These are phyloP conservation scores for Dorcoceras hygrometricum DNA, from an alignment of 257 asterid species.

Conservation along the genomic window DNA sequence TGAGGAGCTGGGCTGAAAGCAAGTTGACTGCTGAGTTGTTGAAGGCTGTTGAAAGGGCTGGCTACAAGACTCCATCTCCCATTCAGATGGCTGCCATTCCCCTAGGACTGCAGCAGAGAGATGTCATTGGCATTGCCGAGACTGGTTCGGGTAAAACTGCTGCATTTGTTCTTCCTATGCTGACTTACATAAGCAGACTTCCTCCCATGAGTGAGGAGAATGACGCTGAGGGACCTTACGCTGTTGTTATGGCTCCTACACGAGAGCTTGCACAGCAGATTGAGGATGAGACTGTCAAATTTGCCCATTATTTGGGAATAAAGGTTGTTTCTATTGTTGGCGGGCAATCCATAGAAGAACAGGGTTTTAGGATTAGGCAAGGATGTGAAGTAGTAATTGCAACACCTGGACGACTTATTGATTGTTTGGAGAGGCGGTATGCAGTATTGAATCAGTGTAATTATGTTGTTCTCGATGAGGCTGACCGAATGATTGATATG, in stretches of 20 bases:
- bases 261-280: constrained; percentile 53
- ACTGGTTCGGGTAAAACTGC: constrained; percentile 67
- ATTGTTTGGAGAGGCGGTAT: constrained; percentile 55
- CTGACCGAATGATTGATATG: constrained; percentile 71
- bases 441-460: constrained; percentile 60
- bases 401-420: constrained; percentile 59
- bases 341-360: constrained; percentile 61
- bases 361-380: constrained; percentile 53
- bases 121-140: constrained; percentile 52
- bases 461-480: constrained; percentile 60
- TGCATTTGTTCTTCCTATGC: constrained; percentile 64
- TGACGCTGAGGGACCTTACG: constrained; percentile 54
- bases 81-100: constrained; percentile 59
- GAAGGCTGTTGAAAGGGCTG: constrained; percentile 52
- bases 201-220: constrained; percentile 49
- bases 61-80: constrained; percentile 50
- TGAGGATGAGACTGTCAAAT: constrained; percentile 47
- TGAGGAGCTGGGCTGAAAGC: constrained; percentile 60
- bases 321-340: constrained; percentile 61
- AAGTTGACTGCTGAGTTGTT: constrained; percentile 40
- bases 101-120: constrained; percentile 49
- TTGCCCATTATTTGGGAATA: constrained; percentile 49
- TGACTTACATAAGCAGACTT: constrained; percentile 46
- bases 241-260: constrained; percentile 54
- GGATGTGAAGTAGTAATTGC: constrained; percentile 69